Evolutionary conservation across 148 eudicot genomes (phyloP), one percentile per base, ranked within the genome.

Genomic region (Oxyria digyna): DNA sequence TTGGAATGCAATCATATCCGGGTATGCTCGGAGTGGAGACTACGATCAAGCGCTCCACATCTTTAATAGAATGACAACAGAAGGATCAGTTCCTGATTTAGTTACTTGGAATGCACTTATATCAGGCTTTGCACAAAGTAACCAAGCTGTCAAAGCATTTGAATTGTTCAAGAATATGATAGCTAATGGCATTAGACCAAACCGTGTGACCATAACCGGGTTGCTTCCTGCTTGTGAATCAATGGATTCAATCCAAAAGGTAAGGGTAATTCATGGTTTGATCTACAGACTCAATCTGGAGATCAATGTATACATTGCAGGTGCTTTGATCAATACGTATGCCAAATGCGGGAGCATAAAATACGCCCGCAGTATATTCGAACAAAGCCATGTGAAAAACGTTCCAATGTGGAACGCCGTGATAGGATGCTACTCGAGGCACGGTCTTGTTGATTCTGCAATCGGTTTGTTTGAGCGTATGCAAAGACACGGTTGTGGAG

Each of bases 41-140:
- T 79, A 73, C 27, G 73, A 76, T 35, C 80, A 78, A 18, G 85
- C 84, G 66, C 69, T 74, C 27, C 69, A 42, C 17, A 67, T 79
- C 55, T 80, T 80, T 72, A 78, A 75, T 64, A 71, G 62, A 59
- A 89, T 88, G 96, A 73, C 33, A 57, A 71, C 68, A 69, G 79
- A 43, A 66, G 81, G 85, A 40, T 54, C 80, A 57, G 35, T 68
- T 59, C 73, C 80, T 42, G 91, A 86, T 71, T 54, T 79, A 74
- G 78, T 81, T 41, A 78, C 86, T 9, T 89, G 91, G 88, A 88
- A 82, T 77, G 90, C 95, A 2, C 67, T 89, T 73, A 83, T 87
- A 42, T 81, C 89, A 18, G 91, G 89, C 59, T 81, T 83, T 74
- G 83, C 81, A 72, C 83, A 80, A 49, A 72, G 86, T 46, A 67